Base-by-base conservation (phyloP, 139 green algal species). In the Yamagishiella unicocca region DNA sequence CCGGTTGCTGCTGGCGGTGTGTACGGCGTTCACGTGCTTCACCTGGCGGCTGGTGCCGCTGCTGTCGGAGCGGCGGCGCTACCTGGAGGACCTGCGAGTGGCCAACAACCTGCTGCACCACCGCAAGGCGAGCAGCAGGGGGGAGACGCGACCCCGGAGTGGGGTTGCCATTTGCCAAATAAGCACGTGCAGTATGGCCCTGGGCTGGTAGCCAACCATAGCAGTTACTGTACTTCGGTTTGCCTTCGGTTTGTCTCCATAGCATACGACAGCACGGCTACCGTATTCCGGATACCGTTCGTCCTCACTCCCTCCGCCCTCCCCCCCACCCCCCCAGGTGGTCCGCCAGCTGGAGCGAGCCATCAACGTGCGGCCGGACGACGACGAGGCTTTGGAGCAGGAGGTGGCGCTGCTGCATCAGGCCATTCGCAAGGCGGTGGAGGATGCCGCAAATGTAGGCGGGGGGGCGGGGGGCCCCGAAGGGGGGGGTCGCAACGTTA, bases 31-130 rank as follows among this genome's bases (percentile, higher is more conserved):
- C 17, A 55, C 33, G 9, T 82, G 75, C 53, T 50, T 82, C 46
- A 82, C 46, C 46, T 82, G 75, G 75, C 75, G 75, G 31, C 31
- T 82, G 75, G 75, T 82, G 33, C 75, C 75, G 29, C 50, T 82
- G 45, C 46, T 82, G 50, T n/a, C 75, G 50, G 75, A 82, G 75
- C 46, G 75, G 31, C 19, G 50, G 33, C 21, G 31, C 31, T 68
- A 82, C 31, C 53, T 67, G 75, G 17, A 29, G 33, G 75, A 82
- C 19, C 46, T 82, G 24, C 10, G 50, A 10, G 21, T 42, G 42
- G 75, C 75, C 14, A 40, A 53, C 31, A 82, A 82, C 75, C n/a
- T 82, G 35, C 31, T 46, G 31, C 46, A 31, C 2, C 75, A 82
- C 75, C 2, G 37, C 33, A 45, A 45, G 55, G 21, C 43, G 66